Percentiles rank a stretch among this genome's conserved stretches.
Evolutionary conservation across 495 filamentous ascomycete genomes (phyloP).

Genomic region (Trichoderma erinaceum): DNA sequence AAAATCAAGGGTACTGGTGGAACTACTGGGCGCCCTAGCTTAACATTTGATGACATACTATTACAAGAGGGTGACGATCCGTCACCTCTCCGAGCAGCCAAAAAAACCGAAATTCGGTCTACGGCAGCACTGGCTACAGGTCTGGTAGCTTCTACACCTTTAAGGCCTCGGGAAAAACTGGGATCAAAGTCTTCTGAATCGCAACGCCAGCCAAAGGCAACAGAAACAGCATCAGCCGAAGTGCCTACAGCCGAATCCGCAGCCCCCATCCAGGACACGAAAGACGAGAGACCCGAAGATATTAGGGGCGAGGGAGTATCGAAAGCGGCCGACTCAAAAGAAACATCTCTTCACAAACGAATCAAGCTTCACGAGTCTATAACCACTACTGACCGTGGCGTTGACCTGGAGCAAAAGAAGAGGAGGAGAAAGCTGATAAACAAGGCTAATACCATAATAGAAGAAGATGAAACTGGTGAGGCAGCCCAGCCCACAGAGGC

Average conservation of each 20-base stretch:
- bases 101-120: conserved; percentile 6
- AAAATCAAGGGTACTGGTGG: conserved; percentile 47
- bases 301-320: conserved; percentile 20
- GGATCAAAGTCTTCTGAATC: background rate
- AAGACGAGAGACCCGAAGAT: conserved; percentile 18
- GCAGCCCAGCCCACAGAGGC: conserved; percentile 30
- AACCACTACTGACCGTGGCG: background rate
- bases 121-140: conserved; percentile 20
- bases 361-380: conserved; percentile 11
- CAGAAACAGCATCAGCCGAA: background rate
- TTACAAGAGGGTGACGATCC: background rate
- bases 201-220: background rate
- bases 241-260: background rate
- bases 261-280: background rate
- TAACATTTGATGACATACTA: conserved; percentile 12
- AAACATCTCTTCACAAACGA: conserved; percentile 16
- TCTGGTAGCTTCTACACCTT: conserved; percentile 19
- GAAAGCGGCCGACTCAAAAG: conserved; percentile 1
- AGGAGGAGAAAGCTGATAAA: conserved; percentile 68
- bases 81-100: conserved; percentile 16
- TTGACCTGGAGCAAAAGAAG: conserved; percentile 29
- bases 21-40: background rate
- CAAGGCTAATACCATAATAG: conserved; percentile 62
- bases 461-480: conserved; percentile 62
- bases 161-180: background rate